phyloP scores from a whole-genome alignment of 1,284 basidiomycete species.

The Peniophora sp. region DNA sequence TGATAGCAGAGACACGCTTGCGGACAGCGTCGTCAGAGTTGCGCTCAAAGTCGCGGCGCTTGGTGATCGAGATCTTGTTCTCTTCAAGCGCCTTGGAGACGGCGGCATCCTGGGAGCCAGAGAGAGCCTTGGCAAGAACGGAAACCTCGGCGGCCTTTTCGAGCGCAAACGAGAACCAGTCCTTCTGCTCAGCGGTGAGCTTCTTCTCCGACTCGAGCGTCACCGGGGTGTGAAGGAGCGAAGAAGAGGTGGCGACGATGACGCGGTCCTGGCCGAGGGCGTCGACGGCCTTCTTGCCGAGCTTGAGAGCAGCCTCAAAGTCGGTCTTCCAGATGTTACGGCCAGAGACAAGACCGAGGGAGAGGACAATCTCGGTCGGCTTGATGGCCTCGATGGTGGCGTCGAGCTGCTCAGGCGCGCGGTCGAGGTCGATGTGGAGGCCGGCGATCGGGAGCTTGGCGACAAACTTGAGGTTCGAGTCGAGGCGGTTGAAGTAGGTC shows the following conservation, averaged over 20 bases:
- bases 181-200: constrained; percentile 84
- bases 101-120: constrained; percentile 71
- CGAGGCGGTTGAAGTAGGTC: constrained; percentile 96
- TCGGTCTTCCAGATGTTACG: constrained; percentile 99
- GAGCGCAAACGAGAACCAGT: constrained; percentile 98
- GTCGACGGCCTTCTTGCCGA: constrained; percentile 81
- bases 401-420: constrained; percentile 87
- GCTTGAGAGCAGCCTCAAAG: constrained; percentile 77
- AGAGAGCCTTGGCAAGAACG: constrained; percentile 76
- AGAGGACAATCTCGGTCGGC: constrained; percentile 75
- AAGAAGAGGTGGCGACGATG: constrained; percentile 93
- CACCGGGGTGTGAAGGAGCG: constrained; percentile 97
- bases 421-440: constrained; percentile 96
- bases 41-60: constrained; percentile 93
- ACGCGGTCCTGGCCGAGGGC: constrained; percentile 83
- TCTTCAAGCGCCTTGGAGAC: constrained; percentile 70
- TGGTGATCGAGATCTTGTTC: constrained; percentile 89
- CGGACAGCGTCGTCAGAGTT: constrained; percentile 94
- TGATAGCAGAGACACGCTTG: constrained; percentile 92
- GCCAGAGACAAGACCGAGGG: constrained; percentile 95
- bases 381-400: constrained; percentile 81
- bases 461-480: constrained; percentile 84
- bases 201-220: constrained; percentile 92
- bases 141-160: constrained; percentile 96
- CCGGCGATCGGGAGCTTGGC: constrained; percentile 91